Conservation (phyloP, 495 filamentous ascomycete species). For the Xylaria grammica region DNA sequence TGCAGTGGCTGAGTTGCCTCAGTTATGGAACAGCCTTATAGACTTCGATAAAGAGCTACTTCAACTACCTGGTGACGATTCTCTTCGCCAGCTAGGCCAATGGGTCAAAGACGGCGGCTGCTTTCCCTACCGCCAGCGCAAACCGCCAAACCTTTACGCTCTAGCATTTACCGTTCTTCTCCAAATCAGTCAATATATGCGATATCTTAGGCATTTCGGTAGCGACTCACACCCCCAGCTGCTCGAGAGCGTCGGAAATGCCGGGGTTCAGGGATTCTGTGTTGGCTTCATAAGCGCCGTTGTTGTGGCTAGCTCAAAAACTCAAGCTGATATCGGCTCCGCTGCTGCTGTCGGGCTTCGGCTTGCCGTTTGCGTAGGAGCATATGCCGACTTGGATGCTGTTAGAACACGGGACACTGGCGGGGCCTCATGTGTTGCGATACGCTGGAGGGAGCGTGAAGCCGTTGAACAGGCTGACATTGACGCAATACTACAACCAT, state of each 20-base stretch:
- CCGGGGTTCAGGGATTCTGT: conserved; percentile 45
- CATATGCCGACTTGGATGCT: conserved; percentile 34
- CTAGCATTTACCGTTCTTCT: conserved; percentile 18
- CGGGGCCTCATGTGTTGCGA: not conserved
- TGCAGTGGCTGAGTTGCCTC: conserved; percentile 20
- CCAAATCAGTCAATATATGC: conserved; percentile 20
- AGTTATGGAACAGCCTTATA: conserved; percentile 14
- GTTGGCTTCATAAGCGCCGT: conserved; percentile 44
- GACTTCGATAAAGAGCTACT: not conserved
- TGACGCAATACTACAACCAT: not conserved
- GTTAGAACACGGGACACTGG: not conserved
- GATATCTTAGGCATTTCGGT: conserved; percentile 15
- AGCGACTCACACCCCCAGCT: not conserved
- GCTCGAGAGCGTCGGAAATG: conserved; percentile 1
- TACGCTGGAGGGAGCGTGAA: conserved; percentile 4
- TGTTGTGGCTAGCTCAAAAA: conserved; percentile 33
- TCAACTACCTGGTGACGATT: not conserved
- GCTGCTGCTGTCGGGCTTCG: conserved; percentile 26
- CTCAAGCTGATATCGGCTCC: conserved; percentile 26
- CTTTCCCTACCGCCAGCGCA: not conserved
- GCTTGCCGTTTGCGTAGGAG: conserved; percentile 43
- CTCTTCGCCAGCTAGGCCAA: not conserved
- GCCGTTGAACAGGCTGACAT: not conserved
- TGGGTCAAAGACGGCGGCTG: conserved; percentile 6
- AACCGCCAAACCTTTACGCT: not conserved